Evolutionary conservation across 2,329 filamentous ascomycete genomes (phyloP), one percentile per base, ranked within the genome.

Genomic region (Cladophialophora immunda): DNA sequence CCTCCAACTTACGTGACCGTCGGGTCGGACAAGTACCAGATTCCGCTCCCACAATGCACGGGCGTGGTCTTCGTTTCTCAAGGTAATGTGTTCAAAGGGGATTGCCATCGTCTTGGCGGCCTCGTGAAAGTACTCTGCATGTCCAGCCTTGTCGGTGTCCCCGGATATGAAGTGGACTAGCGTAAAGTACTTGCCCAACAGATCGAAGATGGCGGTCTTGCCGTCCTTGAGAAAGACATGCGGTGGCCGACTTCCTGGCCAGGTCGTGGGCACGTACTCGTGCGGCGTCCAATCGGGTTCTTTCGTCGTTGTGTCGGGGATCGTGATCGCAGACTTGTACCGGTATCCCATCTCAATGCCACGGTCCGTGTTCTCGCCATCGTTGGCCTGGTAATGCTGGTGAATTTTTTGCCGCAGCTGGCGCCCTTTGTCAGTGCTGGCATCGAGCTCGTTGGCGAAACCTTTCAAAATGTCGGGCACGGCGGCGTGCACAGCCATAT

Each of bases 141-240:
- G 4, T 13, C 58, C 27, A 59, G 19, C 17, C 13, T 19, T 15
- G 54, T 56, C 30, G n/a, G n/a, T 36, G 34, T 47, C 25, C 29
- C 30, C 45, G 4, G 34, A 32, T 32, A 63, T 45, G 69, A 76
- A 72, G 55, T 67, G 38, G 29, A 67, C 56, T 11, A 64, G 25
- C 8, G 54, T 56, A 36, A 58, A 63, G 9, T 47, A 55, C 19
- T n/a, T 52, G 6, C 64, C 64, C 38, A 75, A 74, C 3, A 73
- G 52, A 45, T 76, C 75, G 53, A 71, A 64, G 27, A 67, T 75
- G 25, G 70, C 73, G 1, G 74, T 73, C 32, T 62, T 45, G 6
- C 69, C 72, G 53, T 76, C 72, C 19, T 66, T 69, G 29, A 78
- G 64, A 36, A 72, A 75, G 2, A 78, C 72, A 72, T 77, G 75